phyloP scores from a whole-genome alignment of 805 yeast genomes.

The Suhomyces pyralidae region DNA sequence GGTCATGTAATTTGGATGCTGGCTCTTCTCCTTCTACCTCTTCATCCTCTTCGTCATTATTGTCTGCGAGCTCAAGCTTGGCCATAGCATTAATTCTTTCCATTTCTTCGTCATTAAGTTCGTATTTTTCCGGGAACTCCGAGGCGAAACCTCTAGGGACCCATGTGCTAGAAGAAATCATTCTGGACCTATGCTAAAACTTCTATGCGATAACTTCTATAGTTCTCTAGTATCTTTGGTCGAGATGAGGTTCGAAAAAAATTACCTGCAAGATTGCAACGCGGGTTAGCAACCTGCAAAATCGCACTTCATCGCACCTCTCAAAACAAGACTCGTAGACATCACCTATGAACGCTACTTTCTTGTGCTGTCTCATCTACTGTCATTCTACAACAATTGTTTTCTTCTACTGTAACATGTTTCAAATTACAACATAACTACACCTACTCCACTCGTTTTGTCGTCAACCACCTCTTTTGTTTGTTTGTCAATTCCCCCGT shows the following conservation, averaged over 20 bases:
- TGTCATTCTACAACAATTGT: too few species aligned
- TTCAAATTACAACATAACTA: constrained; percentile 62
- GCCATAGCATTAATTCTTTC: constrained; percentile 86
- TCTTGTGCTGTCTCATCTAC: too few species aligned
- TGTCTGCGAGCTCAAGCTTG: constrained; percentile 74
- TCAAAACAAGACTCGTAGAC: neutral
- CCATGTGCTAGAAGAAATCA: constrained; percentile 94
- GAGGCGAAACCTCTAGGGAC: constrained; percentile 95
- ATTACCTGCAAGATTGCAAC: neutral
- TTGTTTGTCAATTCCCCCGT: constrained; percentile 70
- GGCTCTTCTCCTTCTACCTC: constrained; percentile 24
- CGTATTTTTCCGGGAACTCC: constrained; percentile 87
- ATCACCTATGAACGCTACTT: too few species aligned
- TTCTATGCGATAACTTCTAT: neutral
- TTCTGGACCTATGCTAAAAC: constrained; percentile 18
- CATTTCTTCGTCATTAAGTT: constrained; percentile 88
- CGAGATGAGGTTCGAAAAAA: constrained; percentile 3
- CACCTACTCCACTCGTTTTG: constrained; percentile 80
- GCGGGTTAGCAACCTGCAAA: constrained; percentile 1
- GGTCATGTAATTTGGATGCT: constrained; percentile 41
- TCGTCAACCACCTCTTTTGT: constrained; percentile 51
- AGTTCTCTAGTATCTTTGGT: neutral
- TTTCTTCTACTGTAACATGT: neutral
- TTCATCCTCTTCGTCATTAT: constrained; percentile 55
- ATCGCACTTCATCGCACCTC: neutral